Evolutionary conservation across 805 yeast genomes (phyloP), one percentile per base, ranked within the genome.

Genomic region (Nakazawaea sp.): DNA sequence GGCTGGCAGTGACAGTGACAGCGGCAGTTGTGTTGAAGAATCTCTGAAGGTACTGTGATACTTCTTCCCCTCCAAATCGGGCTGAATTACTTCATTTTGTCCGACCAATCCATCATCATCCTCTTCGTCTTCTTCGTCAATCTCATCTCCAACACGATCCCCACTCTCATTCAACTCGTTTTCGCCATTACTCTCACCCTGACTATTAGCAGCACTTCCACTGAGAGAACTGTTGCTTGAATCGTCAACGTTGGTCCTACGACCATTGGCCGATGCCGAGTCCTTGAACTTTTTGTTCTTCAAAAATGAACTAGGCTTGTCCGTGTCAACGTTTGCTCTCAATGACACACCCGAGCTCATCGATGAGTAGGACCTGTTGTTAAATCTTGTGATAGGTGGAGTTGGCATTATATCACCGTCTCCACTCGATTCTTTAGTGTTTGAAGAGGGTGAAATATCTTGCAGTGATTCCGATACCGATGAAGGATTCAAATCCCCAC

Each of bases 221-320:
- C 36, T 27, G 6, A 27, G 8, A 10, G 28, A 13, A 18, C 38
- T 35, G 21, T 18, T 26, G 27, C 40, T 37, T 9, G 40, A 37
- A 3, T 37, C 40, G 27, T 37, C 40, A 20, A 37, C 40, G 23
- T 37, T 37, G n/a, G 40, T 37, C 7, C 5, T 25, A 20, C 9
- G 3, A 10, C 8, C 12, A 25, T 16, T 13, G 11, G 27, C 16
- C 6, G 18, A 17, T 13, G 18, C 31, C 15, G 9, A 13, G 10
- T 20, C 10, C 6, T 6, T 7, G 12, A 18, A 6, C 18, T 28
- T 36, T 29, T 36, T 36, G 19, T 31, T 32, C 29, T 31, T 36
- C 16, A 36, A 25, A 10, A 36, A 36, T 13, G 25, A 12, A 26
- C 18, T 17, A 23, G 39, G 28, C 19, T 30, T 35, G 4, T 27